These are phyloP conservation scores for Trichoderma citrinoviride DNA, from an alignment of 2,329 filamentous ascomycete species.

Conservation along the genomic window DNA sequence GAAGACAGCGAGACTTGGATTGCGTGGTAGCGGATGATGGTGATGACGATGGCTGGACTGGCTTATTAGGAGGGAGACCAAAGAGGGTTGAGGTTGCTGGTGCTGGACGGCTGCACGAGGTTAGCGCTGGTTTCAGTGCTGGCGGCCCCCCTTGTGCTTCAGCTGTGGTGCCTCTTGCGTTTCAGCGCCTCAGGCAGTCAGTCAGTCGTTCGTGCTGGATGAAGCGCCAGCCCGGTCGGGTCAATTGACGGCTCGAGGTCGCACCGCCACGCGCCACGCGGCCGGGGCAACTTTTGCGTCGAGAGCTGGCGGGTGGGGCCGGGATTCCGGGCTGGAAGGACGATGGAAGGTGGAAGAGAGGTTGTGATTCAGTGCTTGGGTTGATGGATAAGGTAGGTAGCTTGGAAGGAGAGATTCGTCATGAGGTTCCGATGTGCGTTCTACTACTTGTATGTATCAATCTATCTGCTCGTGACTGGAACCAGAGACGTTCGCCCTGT, in stretches of 20 bases:
- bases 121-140: constrained; percentile 7
- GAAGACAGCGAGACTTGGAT: constrained; percentile 12
- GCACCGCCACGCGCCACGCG: constrained; percentile 30
- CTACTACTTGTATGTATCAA: too few relatives aligned
- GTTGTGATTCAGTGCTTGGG: neutral
- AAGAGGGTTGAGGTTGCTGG: too few relatives aligned
- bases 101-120: too few relatives aligned
- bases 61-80: neutral
- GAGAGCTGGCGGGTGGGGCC: constrained; percentile 11
- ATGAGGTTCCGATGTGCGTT: neutral
- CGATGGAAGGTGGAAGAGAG: neutral
- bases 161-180: neutral
- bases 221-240: neutral
- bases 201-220: neutral
- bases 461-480: too few relatives aligned
- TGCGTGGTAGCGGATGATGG: neutral
- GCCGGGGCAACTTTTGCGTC: constrained; percentile 11
- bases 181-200: constrained; percentile 1
- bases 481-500: too few relatives aligned
- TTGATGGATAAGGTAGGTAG: neutral
- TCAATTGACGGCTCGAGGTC: neutral
- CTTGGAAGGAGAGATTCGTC: neutral
- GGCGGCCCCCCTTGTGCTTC: neutral
- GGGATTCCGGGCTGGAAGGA: constrained; percentile 18
- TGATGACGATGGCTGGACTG: constrained; percentile 8